phyloP scores from a whole-genome alignment of 345 rosid species.

The Dovyalis caffra region DNA sequence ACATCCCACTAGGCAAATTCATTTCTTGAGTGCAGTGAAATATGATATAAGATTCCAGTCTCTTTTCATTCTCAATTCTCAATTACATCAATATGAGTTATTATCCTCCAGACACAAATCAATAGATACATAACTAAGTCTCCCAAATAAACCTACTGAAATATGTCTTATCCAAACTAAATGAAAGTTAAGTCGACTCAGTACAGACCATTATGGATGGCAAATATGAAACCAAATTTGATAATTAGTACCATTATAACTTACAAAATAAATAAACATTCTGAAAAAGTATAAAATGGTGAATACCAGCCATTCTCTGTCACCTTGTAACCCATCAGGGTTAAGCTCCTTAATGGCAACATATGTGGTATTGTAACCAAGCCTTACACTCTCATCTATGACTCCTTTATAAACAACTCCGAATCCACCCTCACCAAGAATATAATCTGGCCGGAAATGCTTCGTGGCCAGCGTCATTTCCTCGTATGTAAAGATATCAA shows the following conservation, averaged over 20 bases:
- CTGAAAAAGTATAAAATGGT: slow-evolving; percentile 13
- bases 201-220: not conserved
- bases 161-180: not conserved
- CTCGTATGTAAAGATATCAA: slow-evolving; percentile 72
- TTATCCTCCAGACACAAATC: not conserved
- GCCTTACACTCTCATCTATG: slow-evolving; percentile 62
- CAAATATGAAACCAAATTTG: not conserved
- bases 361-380: slow-evolving; percentile 49
- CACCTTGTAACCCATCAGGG: slow-evolving; percentile 92
- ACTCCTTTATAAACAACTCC: slow-evolving; percentile 91
- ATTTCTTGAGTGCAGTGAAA: not conserved
- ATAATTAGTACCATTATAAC: not conserved
- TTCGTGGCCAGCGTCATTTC: slow-evolving; percentile 89
- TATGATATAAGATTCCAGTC: not conserved
- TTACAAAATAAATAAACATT: not conserved
- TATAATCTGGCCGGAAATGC: slow-evolving; percentile 75
- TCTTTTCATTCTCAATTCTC: not conserved
- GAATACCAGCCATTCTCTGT: slow-evolving; percentile 97
- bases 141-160: not conserved
- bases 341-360: slow-evolving; percentile 95
- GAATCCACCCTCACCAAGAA: slow-evolving; percentile 95
- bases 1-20: not conserved
- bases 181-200: not conserved
- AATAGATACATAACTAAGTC: not conserved
- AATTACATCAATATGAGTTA: not conserved